Percentiles rank a stretch among this genome's conserved stretches.
Evolutionary conservation across 345 rosid genomes (phyloP).

Genomic region (Dipteronia dyeriana): DNA sequence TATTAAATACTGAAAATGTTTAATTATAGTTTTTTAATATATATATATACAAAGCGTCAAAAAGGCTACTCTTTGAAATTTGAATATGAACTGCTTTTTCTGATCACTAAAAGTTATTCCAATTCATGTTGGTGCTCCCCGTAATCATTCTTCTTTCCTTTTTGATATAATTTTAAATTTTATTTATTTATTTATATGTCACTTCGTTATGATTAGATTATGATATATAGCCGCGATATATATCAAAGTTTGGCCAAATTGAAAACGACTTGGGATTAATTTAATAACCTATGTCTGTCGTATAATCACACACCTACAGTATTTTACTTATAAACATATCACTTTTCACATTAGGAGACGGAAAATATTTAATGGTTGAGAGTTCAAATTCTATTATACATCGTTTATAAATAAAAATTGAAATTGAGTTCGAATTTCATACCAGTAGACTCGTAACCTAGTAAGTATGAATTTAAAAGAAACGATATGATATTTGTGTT

Average conservation of each 20-base stretch:
- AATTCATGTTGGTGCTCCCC: conserved; percentile 26
- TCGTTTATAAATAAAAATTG: no score
- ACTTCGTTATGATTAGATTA: conserved; percentile 23
- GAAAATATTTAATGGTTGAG: no score
- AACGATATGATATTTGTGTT: not conserved
- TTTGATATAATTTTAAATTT: not conserved
- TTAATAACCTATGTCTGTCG: not conserved
- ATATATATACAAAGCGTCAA: not conserved
- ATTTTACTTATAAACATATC: not conserved
- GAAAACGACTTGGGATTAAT: not conserved
- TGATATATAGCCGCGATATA: conserved; percentile 16
- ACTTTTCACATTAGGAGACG: no score
- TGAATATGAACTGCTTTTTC: conserved; percentile 25
- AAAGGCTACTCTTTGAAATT: conserved; percentile 9
- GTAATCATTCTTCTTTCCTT: conserved; percentile 31
- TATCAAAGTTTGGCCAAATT: not conserved
- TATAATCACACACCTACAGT: not conserved
- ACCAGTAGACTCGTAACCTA: no score
- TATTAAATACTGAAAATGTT: conserved; percentile 7
- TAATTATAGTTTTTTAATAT: conserved; percentile 17
- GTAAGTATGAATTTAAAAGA: no score
- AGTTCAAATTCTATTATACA: no score
- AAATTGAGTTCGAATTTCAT: no score
- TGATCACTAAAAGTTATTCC: conserved; percentile 20
- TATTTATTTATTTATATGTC: not conserved